A percentile compares a stretch with the other conserved stretches of the same genome.
Evolutionary conservation across 139 green algal genomes (phyloP).

Genomic region (Chlorella sorokiniana): DNA sequence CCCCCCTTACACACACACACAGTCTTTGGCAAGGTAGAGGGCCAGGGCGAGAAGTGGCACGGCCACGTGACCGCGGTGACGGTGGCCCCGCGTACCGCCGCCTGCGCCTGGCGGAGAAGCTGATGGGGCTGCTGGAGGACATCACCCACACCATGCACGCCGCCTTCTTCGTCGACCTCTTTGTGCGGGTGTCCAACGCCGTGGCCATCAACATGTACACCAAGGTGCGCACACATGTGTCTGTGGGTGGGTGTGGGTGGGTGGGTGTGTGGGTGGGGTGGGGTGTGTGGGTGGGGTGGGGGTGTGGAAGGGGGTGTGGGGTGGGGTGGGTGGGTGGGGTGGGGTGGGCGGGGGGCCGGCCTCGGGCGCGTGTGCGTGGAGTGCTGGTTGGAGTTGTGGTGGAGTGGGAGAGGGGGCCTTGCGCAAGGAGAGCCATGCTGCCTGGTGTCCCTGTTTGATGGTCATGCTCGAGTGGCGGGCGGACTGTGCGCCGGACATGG

Average conservation of each 20-base stretch:
- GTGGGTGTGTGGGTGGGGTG: not conserved
- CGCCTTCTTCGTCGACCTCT: slow-evolving; percentile 98
- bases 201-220: slow-evolving; percentile 96
- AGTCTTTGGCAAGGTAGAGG: slow-evolving; percentile 96
- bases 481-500: too few relatives aligned
- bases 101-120: slow-evolving; percentile 83
- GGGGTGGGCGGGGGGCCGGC: too few relatives aligned
- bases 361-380: too few relatives aligned
- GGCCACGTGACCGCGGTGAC: slow-evolving; percentile 98
- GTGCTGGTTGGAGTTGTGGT: too few relatives aligned
- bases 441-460: too few relatives aligned
- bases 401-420: too few relatives aligned
- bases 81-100: slow-evolving; percentile 83
- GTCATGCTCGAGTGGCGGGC: too few relatives aligned
- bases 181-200: slow-evolving; percentile 92
- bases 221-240: slow-evolving; percentile 44
- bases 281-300: too few relatives aligned
- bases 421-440: not conserved
- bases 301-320: too few relatives aligned
- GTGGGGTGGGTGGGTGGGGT: too few relatives aligned
- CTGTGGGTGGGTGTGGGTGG: not conserved
- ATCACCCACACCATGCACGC: slow-evolving; percentile 75
- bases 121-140: slow-evolving; percentile 94
- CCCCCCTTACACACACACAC: not conserved
- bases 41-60: slow-evolving; percentile 87